These are phyloP conservation scores for Pyronema omphalodes DNA, from an alignment of 495 filamentous ascomycete species.

Conservation along the genomic window DNA sequence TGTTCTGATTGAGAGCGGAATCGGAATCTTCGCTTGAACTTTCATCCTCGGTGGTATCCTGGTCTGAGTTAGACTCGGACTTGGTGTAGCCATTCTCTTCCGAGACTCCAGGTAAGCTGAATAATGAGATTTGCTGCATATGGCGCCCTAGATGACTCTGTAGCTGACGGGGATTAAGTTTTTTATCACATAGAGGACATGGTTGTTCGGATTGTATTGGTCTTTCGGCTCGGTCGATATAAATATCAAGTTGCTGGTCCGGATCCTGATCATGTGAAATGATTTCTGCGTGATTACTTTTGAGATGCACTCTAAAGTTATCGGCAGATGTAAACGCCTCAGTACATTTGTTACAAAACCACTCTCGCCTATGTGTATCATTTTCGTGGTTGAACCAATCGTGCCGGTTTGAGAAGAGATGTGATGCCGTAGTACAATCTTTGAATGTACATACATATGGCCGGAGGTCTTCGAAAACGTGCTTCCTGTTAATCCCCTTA, in stretches of 20 bases:
- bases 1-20: too few relatives aligned
- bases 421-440: conserved; percentile 7
- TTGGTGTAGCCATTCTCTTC: too few relatives aligned
- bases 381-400: conserved; percentile 13
- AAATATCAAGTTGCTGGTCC: background rate
- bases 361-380: background rate
- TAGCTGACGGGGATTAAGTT: background rate
- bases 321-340: background rate
- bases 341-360: conserved; percentile 4
- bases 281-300: background rate
- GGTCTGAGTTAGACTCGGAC: too few relatives aligned
- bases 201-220: conserved; percentile 7
- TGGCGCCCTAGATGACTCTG: conserved; percentile 16
- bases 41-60: too few relatives aligned
- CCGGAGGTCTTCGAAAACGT: conserved; percentile 15
- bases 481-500: conserved; percentile 5
- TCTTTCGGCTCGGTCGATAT: conserved; percentile 4
- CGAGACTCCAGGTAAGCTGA: background rate
- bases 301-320: background rate
- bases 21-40: too few relatives aligned
- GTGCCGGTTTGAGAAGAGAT: conserved; percentile 9
- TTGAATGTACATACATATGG: conserved; percentile 13
- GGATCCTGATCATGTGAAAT: too few relatives aligned
- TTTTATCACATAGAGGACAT: conserved; percentile 3
- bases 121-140: conserved; percentile 20